A percentile compares a stretch with the other conserved stretches of the same genome.
These are phyloP conservation scores for Colletotrichum viniferum DNA, from an alignment of 2,329 filamentous ascomycete species.

Conservation along the genomic window DNA sequence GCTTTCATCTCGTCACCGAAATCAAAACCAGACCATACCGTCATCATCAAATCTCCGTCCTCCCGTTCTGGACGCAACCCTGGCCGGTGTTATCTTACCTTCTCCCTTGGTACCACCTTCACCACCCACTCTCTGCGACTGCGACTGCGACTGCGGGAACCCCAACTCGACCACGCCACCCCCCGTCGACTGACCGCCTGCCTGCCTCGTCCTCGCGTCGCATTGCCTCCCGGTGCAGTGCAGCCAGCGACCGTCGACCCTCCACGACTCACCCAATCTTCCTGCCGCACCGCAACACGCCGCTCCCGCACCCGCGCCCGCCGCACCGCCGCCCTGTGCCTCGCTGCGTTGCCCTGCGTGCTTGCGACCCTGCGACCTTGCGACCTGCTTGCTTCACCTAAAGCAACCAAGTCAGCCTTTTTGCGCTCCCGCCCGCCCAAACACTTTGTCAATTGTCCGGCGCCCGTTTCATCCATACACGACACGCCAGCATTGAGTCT, in stretches of 20 bases:
- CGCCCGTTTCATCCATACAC: conserved; percentile 17
- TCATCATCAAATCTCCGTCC: neutral
- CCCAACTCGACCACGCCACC: neutral
- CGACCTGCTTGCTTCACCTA: neutral
- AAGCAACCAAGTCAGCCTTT: neutral
- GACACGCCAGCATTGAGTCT: conserved; percentile 1
- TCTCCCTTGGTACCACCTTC: neutral
- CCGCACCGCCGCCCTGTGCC: neutral
- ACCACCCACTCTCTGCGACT: neutral
- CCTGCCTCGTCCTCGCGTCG: neutral
- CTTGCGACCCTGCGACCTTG: neutral
- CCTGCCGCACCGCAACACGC: neutral
- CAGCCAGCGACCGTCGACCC: neutral
- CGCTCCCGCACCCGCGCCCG: neutral
- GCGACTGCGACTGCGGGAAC: neutral
- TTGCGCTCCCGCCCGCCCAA: neutral
- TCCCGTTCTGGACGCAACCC: neutral
- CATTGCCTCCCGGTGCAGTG: neutral
- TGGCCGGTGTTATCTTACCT: neutral
- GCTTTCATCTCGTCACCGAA: neutral
- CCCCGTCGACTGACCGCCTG: neutral
- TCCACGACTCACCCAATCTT: neutral
- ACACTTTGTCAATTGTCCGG: neutral
- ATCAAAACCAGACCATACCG: neutral
- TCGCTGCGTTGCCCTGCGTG: neutral